Conservation (phyloP, 2,329 filamentous ascomycete genomes). For the Epichloe bromicola region DNA sequence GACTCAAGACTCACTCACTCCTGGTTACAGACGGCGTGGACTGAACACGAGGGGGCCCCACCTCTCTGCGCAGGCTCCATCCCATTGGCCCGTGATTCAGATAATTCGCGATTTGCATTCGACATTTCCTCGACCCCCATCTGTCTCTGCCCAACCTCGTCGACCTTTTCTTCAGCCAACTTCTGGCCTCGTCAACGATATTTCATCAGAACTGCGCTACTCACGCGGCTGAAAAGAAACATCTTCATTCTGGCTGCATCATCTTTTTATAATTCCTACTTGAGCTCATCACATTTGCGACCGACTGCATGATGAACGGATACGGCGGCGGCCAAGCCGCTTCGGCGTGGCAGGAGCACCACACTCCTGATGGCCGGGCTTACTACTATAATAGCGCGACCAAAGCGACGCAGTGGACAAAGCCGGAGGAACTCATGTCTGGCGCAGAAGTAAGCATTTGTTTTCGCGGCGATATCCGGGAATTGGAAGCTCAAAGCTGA, state of each 20-base stretch:
- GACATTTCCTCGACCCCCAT: neutral
- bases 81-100: neutral
- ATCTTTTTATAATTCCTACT: neutral
- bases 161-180: neutral
- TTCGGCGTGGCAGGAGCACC: conserved; percentile 66
- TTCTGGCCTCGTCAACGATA: neutral
- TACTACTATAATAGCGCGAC: conserved; percentile 88
- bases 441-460: conserved; percentile 53
- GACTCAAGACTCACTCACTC: neutral
- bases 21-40: neutral
- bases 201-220: neutral
- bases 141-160: neutral
- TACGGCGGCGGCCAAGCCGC: conserved; percentile 35
- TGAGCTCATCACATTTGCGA: neutral
- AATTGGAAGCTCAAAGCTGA: neutral
- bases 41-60: neutral
- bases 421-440: conserved; percentile 81
- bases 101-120: neutral
- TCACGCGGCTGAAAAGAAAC: neutral
- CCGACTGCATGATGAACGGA: conserved; percentile 40
- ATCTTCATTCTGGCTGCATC: neutral
- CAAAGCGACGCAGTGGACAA: conserved; percentile 86
- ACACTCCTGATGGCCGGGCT: conserved; percentile 64
- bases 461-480: neutral
- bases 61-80: neutral